Conservation (phyloP, 2,329 filamentous ascomycete species). For the Myriosclerotinia scirpicola region DNA sequence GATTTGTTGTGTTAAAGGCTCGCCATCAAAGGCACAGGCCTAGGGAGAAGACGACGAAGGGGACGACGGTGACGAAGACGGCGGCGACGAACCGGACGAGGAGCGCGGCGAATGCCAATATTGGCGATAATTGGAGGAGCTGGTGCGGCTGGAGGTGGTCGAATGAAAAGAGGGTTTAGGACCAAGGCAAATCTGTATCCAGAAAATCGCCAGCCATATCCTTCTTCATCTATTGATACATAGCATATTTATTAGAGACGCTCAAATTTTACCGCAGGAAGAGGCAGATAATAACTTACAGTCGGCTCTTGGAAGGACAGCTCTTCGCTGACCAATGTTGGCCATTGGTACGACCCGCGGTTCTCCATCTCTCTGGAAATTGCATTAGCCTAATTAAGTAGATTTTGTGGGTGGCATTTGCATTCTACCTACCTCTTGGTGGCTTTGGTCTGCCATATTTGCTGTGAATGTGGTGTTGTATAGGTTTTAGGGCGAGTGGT, state of each 20-base stretch:
- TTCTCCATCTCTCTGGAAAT: not conserved
- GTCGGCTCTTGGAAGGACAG: not conserved
- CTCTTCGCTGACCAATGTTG: not conserved
- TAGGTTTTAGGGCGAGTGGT: not conserved
- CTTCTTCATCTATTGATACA: not conserved
- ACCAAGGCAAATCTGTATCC: not conserved
- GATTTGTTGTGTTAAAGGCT: constrained; percentile 61
- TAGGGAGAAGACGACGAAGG: not conserved
- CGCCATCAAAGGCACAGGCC: not conserved
- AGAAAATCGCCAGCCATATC: not conserved
- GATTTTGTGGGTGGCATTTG: not conserved
- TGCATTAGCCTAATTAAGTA: not conserved
- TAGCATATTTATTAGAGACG: not conserved
- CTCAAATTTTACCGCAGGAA: not conserved
- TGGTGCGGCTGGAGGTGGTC: not conserved
- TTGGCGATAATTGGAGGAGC: not conserved
- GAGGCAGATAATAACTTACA: not conserved
- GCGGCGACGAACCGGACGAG: not conserved
- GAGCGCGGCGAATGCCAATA: not conserved
- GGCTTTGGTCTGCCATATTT: not conserved
- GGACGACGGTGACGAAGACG: not conserved
- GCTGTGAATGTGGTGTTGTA: not conserved
- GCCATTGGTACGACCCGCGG: not conserved
- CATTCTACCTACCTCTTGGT: not conserved
- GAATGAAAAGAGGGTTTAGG: not conserved